These are phyloP conservation scores for Penicillium canescens DNA, from an alignment of 495 filamentous ascomycete species.

Conservation along the genomic window DNA sequence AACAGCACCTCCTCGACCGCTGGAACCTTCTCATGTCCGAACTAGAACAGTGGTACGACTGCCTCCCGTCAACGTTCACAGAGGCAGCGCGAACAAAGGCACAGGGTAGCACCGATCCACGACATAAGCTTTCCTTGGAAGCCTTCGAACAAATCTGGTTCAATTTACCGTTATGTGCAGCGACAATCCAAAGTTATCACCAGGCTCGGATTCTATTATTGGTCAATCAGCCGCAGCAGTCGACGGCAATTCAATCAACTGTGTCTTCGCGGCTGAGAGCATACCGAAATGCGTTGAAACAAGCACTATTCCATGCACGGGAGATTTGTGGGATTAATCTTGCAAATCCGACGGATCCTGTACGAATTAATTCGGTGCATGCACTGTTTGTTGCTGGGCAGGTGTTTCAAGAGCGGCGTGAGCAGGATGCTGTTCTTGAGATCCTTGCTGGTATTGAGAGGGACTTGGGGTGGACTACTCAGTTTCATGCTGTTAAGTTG, in stretches of 20 bases:
- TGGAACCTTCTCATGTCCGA: slow-evolving; percentile 20
- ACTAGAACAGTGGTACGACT: slow-evolving; percentile 16
- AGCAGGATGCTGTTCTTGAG: slow-evolving; percentile 23
- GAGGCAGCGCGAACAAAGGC: slow-evolving; percentile 6
- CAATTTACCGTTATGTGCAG: slow-evolving; percentile 22
- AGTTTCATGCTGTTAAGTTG: slow-evolving; percentile 20
- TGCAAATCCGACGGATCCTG: slow-evolving; percentile 16
- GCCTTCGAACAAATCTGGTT: slow-evolving; percentile 25
- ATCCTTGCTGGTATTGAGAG: slow-evolving; percentile 18
- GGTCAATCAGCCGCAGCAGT: slow-evolving; percentile 25
- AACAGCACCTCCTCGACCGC: slow-evolving; percentile 17
- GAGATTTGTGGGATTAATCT: slow-evolving; percentile 26
- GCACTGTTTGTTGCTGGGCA: slow-evolving; percentile 27
- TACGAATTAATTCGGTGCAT: slow-evolving; percentile 22
- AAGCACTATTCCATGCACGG: slow-evolving; percentile 15
- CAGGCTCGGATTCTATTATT: slow-evolving; percentile 18
- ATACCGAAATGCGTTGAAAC: slow-evolving; percentile 13
- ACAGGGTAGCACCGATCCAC: not conserved
- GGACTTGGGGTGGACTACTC: slow-evolving; percentile 23
- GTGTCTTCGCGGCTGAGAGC: slow-evolving; percentile 21
- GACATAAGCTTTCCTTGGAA: not conserved
- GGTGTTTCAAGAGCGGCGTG: slow-evolving; percentile 15
- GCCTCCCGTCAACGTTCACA: slow-evolving; percentile 11
- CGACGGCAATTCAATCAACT: slow-evolving; percentile 26
- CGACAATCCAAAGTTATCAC: slow-evolving; percentile 25